Evolutionary conservation across 78 protist species (phyloP), one percentile per base, ranked within the genome.

Genomic region (Dictyostelium intermedium): DNA sequence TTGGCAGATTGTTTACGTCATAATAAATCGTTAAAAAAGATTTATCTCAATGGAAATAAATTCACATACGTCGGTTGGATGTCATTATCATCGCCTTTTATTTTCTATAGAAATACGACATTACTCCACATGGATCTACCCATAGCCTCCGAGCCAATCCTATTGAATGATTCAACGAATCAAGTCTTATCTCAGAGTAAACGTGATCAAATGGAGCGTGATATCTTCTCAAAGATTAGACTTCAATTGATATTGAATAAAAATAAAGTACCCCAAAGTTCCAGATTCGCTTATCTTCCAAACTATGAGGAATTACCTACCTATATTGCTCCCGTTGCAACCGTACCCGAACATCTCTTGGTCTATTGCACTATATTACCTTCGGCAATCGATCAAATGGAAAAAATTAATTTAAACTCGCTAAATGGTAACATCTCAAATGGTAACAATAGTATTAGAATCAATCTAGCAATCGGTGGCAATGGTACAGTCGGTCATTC

Each of bases 11-110:
- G 82, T 45, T 25, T 89, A 18, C 35, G 94, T 25, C 35, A 69
- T n/a, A 89, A 80, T 78, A 89, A 89, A 47, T 10, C 83, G 1
- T 13, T 89, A 10, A 83, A 89, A 80, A 45, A 56, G 18, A 2
- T 89, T 35, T 80, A 61, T 41, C 47, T 89, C 39, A n/a, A 61
- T 45, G 94, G 94, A 1, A 80, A 80, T 39, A 78, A 89, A 45
- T 89, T 89, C 23, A 89, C 87, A 1, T 34, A 70, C 14, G 79
- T 81, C 0, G 94, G 94, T 76, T 89, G 94, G 94, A 50, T 69
- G 6, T 47, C 77, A 32, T 18, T 89, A 6, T 56, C 87, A 10
- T 80, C 87, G 5, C 94, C 94, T 27, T 80, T 89, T 11, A 18
- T 89, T 2, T 89, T 34, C 37, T 89, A 69, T 47, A 32, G 94